A percentile compares a stretch with the other conserved stretches of the same genome.
phyloP scores from a whole-genome alignment of 805 yeast species.

The Starmerella riodocensis region DNA sequence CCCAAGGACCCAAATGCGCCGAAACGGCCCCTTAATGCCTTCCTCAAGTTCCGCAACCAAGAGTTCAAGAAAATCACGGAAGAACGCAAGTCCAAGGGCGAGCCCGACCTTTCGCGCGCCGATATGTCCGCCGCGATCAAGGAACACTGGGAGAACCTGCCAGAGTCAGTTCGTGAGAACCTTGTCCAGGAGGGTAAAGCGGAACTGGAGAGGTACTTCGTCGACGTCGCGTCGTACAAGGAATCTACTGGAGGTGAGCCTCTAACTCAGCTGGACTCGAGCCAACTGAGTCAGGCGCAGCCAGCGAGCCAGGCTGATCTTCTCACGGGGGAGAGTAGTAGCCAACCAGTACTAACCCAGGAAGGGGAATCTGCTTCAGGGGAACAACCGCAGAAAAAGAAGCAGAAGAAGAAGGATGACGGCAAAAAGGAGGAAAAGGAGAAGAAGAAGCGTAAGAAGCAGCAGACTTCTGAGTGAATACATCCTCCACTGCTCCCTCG shows the following conservation, averaged over 20 bases:
- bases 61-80: conserved; percentile 58
- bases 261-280: neutral
- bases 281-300: neutral
- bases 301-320: neutral
- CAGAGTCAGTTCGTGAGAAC: conserved; percentile 54
- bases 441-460: conserved; percentile 43
- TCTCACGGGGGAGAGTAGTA: too few species aligned
- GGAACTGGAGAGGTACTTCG: conserved; percentile 36
- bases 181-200: conserved; percentile 47
- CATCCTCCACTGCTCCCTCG: neutral
- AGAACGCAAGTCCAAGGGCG: conserved; percentile 47
- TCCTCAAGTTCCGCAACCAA: conserved; percentile 63
- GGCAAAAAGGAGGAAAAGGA: conserved; percentile 33
- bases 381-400: conserved; percentile 16
- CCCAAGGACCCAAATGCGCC: conserved; percentile 85
- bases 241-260: conserved; percentile 14
- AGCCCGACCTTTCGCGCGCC: conserved; percentile 52
- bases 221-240: conserved; percentile 35
- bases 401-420: conserved; percentile 20
- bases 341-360: neutral
- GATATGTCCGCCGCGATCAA: conserved; percentile 73
- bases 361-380: neutral
- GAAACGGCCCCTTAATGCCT: conserved; percentile 82
- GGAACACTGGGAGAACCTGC: conserved; percentile 60
- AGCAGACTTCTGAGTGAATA: conserved; percentile 14